Conservation (phyloP, 148 eudicot genomes). For the Rhododendron ovatum region DNA sequence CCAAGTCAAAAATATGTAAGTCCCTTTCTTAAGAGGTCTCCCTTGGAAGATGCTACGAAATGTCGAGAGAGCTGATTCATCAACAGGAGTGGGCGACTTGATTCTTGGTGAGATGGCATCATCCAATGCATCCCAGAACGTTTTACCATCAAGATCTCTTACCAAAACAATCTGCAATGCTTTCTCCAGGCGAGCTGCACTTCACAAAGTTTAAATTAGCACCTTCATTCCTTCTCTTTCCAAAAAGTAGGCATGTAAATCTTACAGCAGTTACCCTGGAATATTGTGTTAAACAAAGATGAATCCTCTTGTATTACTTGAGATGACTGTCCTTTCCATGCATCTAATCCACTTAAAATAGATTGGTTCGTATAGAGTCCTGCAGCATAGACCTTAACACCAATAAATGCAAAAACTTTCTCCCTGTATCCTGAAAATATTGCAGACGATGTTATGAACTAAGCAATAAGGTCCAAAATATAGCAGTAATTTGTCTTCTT, state of each 20-base stretch:
- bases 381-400: slow-evolving; percentile 92
- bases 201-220: slow-evolving; percentile 12
- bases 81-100: slow-evolving; percentile 47
- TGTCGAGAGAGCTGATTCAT: slow-evolving; percentile 61
- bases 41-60: slow-evolving; percentile 65
- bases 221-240: neutral
- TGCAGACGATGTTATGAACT: neutral
- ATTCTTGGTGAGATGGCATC: slow-evolving; percentile 83
- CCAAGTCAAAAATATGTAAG: slow-evolving; percentile 80
- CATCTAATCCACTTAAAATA: slow-evolving; percentile 42
- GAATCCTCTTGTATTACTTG: slow-evolving; percentile 40
- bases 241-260: neutral
- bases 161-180: slow-evolving; percentile 77
- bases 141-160: slow-evolving; percentile 90
- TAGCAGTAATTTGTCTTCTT: neutral
- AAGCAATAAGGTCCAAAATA: neutral
- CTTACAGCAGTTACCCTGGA: slow-evolving; percentile 47
- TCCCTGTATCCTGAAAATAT: slow-evolving; percentile 81
- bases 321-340: slow-evolving; percentile 57
- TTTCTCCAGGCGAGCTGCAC: slow-evolving; percentile 81
- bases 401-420: slow-evolving; percentile 84
- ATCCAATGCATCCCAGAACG: slow-evolving; percentile 94
- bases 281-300: slow-evolving; percentile 51
- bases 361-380: slow-evolving; percentile 62
- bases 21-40: slow-evolving; percentile 73